Percentiles rank a stretch among this genome's conserved stretches.
phyloP scores from a whole-genome alignment of 768 basidiomycete genomes.

The Trametes coccinea region DNA sequence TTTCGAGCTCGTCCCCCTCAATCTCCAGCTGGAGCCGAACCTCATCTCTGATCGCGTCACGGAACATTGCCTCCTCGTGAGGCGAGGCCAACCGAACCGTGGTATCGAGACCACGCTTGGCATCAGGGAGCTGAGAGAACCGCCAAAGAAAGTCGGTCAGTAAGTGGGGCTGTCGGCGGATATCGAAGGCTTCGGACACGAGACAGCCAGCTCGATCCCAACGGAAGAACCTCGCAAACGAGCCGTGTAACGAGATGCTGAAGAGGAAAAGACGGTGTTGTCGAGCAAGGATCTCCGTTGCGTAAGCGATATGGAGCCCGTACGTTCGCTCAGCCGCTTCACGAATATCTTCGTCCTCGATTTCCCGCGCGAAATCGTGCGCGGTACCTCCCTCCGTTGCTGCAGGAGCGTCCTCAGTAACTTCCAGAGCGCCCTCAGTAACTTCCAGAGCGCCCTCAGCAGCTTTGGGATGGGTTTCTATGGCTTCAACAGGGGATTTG shows the following conservation, averaged over 20 bases:
- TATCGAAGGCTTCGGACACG: constrained; percentile 32
- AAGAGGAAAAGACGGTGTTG: constrained; percentile 35
- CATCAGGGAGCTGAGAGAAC: constrained; percentile 23
- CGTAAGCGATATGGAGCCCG: not conserved
- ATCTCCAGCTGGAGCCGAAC: not conserved
- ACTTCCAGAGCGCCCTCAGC: no score
- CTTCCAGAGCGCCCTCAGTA: no score
- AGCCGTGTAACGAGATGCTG: constrained; percentile 30
- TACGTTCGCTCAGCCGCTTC: not conserved
- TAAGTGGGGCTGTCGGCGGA: constrained; percentile 16
- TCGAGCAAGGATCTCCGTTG: constrained; percentile 15
- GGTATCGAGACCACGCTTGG: constrained; percentile 30
- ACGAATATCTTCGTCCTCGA: not conserved
- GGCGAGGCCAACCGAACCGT: constrained; percentile 2
- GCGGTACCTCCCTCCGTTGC: no score
- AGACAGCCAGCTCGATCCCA: constrained; percentile 37
- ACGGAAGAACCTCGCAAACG: constrained; percentile 33
- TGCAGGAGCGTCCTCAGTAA: no score
- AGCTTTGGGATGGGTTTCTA: no score
- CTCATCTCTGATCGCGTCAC: not conserved
- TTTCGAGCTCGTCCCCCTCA: not conserved
- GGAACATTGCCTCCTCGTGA: constrained; percentile 4
- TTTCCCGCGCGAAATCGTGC: not conserved
- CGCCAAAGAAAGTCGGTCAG: constrained; percentile 35
- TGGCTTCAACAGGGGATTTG: no score